A percentile compares a stretch with the other conserved stretches of the same genome.
These are phyloP conservation scores for Zoysia matrella DNA, from an alignment of 202 grass and related monocot genomes.

Conservation along the genomic window DNA sequence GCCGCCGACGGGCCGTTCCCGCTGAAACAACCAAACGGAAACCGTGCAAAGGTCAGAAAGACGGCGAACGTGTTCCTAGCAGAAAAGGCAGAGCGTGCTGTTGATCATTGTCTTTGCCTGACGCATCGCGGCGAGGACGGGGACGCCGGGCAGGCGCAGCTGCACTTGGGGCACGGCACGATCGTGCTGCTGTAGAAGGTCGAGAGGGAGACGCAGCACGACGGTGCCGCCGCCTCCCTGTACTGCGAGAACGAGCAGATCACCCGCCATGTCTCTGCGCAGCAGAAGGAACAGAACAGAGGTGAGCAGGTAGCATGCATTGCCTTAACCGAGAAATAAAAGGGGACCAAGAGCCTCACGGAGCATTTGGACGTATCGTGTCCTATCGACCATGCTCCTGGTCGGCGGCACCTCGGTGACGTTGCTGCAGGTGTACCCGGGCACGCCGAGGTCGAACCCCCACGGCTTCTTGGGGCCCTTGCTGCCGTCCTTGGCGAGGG, in stretches of 20 bases:
- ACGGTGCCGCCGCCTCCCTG: slow-evolving; percentile 48
- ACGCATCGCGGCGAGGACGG: slow-evolving; percentile 41
- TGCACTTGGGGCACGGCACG: slow-evolving; percentile 62
- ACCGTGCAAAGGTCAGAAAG: not conserved
- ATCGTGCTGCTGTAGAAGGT: slow-evolving; percentile 69
- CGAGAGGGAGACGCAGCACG: slow-evolving; percentile 74
- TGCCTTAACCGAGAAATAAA: too few species aligned
- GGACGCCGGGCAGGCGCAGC: slow-evolving; percentile 50
- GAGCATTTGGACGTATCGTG: slow-evolving; percentile 46
- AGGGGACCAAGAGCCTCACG: slow-evolving; percentile 32
- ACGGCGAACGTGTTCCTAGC: too few species aligned
- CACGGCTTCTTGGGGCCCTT: slow-evolving; percentile 28
- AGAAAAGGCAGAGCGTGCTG: too few species aligned
- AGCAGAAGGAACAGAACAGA: not conserved
- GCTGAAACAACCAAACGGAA: not conserved
- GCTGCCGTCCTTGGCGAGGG: not conserved
- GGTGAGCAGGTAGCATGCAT: not conserved
- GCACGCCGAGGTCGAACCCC: slow-evolving; percentile 65
- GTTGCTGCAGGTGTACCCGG: slow-evolving; percentile 79
- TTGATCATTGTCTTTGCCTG: slow-evolving; percentile 27
- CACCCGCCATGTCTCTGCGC: slow-evolving; percentile 76
- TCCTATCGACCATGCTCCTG: slow-evolving; percentile 31
- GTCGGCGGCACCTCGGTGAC: slow-evolving; percentile 41
- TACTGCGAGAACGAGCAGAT: slow-evolving; percentile 79
- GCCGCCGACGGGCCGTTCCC: not conserved